phyloP scores from a whole-genome alignment of 257 asterid genomes.

The Leptodermis oblonga region DNA sequence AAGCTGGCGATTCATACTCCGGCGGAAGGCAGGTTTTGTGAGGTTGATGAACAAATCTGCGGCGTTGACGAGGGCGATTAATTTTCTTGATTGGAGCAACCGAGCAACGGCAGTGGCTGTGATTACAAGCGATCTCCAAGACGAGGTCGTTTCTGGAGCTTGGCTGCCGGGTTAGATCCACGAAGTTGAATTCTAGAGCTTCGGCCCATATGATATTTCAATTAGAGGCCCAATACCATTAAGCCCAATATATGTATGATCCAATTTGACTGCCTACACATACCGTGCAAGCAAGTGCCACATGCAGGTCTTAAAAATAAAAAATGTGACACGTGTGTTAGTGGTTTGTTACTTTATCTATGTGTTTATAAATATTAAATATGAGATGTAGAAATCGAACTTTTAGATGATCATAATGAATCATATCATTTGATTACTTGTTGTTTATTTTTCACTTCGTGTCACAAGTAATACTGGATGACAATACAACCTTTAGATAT shows the following conservation, averaged over 20 bases:
- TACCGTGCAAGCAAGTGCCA: no score
- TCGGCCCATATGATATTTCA: background rate
- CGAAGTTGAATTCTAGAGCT: background rate
- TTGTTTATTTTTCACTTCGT: no score
- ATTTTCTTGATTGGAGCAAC: background rate
- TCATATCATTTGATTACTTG: no score
- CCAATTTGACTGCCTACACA: background rate
- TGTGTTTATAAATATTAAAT: no score
- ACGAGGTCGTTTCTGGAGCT: background rate
- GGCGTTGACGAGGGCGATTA: background rate
- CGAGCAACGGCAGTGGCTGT: background rate
- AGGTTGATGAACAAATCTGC: background rate
- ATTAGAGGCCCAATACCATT: no score
- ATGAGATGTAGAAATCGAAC: no score
- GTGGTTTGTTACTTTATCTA: no score
- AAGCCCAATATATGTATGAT: background rate
- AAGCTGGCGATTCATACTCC: background rate
- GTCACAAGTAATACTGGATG: no score
- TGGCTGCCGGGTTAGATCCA: background rate
- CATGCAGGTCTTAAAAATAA: no score
- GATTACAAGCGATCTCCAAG: background rate
- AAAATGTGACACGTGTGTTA: no score
- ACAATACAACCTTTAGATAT: no score
- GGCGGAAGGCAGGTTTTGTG: background rate
- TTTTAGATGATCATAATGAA: no score